Evolutionary conservation across 2,329 filamentous ascomycete genomes (phyloP).

Genomic region (Botryotinia convoluta): DNA sequence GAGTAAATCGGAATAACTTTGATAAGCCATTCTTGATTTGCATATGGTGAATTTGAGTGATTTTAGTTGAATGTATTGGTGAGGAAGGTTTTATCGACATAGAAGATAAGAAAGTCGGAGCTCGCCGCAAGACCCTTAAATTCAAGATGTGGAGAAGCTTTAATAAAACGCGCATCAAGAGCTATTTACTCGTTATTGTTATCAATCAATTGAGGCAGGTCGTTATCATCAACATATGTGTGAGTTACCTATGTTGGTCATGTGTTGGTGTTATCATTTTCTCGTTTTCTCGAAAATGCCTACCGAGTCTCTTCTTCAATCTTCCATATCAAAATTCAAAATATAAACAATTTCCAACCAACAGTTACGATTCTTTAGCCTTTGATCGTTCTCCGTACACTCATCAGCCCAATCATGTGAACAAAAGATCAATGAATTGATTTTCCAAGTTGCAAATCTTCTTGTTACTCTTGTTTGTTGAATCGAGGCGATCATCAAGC

Average conservation of each 20-base stretch:
- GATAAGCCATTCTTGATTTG: not conserved
- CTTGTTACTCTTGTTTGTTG: not conserved
- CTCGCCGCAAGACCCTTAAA: conserved; percentile 4
- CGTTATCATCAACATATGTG: not conserved
- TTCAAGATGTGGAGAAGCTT: not conserved
- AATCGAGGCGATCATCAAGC: not conserved
- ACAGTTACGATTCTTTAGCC: not conserved
- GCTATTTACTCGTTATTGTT: not conserved
- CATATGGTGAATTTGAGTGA: not conserved
- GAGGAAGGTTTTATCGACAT: not conserved
- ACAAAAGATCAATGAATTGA: not conserved
- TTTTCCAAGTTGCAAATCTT: not conserved
- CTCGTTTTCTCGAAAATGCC: not conserved
- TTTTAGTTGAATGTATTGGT: not conserved
- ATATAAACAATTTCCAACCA: not conserved
- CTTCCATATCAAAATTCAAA: not conserved
- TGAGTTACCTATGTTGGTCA: not conserved
- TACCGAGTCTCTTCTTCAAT: not conserved
- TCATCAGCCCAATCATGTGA: not conserved
- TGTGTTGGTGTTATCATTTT: not conserved
- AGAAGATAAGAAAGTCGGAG: conserved; percentile 7
- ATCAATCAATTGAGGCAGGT: conserved; percentile 1
- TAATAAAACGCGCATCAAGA: not conserved
- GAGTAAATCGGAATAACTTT: not conserved
- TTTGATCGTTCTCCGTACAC: not conserved